Evolutionary conservation across 495 filamentous ascomycete genomes (phyloP), one percentile per base, ranked within the genome.

Genomic region (Hypoxylon rickii): DNA sequence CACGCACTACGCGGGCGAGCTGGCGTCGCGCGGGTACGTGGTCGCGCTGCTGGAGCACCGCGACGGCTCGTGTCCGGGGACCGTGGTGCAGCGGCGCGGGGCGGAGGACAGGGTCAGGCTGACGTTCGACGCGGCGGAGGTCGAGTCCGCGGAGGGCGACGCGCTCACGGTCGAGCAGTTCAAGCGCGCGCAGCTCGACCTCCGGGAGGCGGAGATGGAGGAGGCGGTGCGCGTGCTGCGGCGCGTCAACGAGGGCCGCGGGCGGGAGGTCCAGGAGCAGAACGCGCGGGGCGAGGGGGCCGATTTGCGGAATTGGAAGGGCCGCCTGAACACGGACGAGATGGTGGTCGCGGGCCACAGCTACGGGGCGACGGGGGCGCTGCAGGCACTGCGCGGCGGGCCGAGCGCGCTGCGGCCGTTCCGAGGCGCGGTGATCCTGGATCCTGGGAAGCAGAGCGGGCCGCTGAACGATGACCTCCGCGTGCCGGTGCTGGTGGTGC

Each of bases 161-260:
- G 50, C 53, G 19, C 42, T 70, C 0, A 51, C 60, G 1, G 55
- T 62, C 0, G 67, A 70, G 4, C 67, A 72, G 7, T 76, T 80
- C 58, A 79, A 80, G 56, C 44, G 51, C 5, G 68, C 67, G 4
- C 77, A 81, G 68, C 74, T 81, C 31, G 65, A 65, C 44, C 79
- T 81, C 44, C 78, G 80, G 17, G 67, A 81, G 56, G 79, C 78
- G 3, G 80, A 83, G 55, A 76, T 83, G 32, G 72, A 77, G 36
- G 79, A 79, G 41, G 70, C 73, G 7, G 71, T 82, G 5, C 48
- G 51, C 12, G 63, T 82, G 21, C 44, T 83, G 16, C 60, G 59
- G 3, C 34, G 46, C 33, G 71, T 83, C 58, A 79, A 80, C 37
- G 39, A 61, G 0, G 79, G 78, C 0, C 31, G 66, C 2, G 79